Evolutionary conservation across 371 early-diverging fungal species (phyloP), one percentile per base, ranked within the genome.

Genomic region (Syncephalastrum monosporum): DNA sequence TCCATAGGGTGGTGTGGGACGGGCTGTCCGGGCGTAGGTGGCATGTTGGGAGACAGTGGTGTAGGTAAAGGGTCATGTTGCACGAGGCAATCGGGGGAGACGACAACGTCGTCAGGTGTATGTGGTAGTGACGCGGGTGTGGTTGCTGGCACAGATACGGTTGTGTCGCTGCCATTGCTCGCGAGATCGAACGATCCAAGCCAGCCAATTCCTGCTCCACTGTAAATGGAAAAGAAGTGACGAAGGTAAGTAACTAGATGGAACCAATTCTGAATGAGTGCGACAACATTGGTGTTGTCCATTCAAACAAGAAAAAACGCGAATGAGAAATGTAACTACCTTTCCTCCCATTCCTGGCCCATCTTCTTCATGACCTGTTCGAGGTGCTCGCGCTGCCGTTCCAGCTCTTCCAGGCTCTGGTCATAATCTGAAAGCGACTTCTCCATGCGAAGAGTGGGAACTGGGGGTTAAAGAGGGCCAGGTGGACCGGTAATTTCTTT

Each of bases 311-410:
- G 14, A 38, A 41, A 14, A 1, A 43, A 10, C 38, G 38, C 21
- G 38, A 33, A 51, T 17, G n/a, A 12, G 25, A 19, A 21, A 50
- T 24, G 19, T 1, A 10, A 13, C 47, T 65, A 77, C 77, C 77
- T 77, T 68, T 72, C 72, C 64, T 72, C 72, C 77, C 77, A 77
- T 60, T 77, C 77, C 62, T 77, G 64, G 15, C 75, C 77, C 77
- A 77, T 77, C 49, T 55, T 67, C 49, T 74, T 57, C 77, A 77
- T 74, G 38, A 77, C 70, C 23, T 53, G 56, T 48, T 77, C 67
- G 10, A 77, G 61, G 14, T 69, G 58, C 51, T 72, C 72, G 24
- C 64, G 59, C 53, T 77, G 74, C 33, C 69, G 58, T 53, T 77
- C 75, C 55, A 77, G 47, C 24, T 74, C 75, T 55, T 70, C 65